phyloP scores from a whole-genome alignment of 164 flowering plant species.

The Macadamia tetraphylla region DNA sequence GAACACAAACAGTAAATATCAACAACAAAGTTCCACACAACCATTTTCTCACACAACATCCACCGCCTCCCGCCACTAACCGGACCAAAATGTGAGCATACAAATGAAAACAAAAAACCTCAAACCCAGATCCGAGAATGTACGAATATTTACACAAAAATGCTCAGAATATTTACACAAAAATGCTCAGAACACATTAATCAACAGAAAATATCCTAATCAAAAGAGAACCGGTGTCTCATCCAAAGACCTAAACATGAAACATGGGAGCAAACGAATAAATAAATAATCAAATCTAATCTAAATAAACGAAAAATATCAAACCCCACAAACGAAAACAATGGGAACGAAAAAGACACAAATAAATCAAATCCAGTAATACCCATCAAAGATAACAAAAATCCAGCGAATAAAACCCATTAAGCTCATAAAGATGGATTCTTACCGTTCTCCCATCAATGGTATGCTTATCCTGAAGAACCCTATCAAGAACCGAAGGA shows the following conservation, averaged over 20 bases:
- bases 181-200: background rate
- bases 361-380: background rate
- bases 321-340: background rate
- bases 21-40: background rate
- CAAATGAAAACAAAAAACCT: too few relatives aligned
- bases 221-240: background rate
- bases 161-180: background rate
- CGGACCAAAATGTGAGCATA: too few relatives aligned
- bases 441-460: slow-evolving; percentile 82
- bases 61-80: too few relatives aligned
- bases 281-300: background rate
- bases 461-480: slow-evolving; percentile 76
- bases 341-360: too few relatives aligned
- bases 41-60: too few relatives aligned
- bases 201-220: too few relatives aligned
- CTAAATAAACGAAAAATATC: background rate
- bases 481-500: slow-evolving; percentile 65
- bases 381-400: background rate
- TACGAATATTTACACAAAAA: background rate
- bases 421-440: background rate
- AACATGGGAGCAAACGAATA: background rate
- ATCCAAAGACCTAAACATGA: background rate
- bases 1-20: background rate
- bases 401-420: background rate
- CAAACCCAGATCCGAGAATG: too few relatives aligned